These are phyloP conservation scores for Sphaerulina populicola DNA, from an alignment of 2,329 filamentous ascomycete species.

Conservation along the genomic window DNA sequence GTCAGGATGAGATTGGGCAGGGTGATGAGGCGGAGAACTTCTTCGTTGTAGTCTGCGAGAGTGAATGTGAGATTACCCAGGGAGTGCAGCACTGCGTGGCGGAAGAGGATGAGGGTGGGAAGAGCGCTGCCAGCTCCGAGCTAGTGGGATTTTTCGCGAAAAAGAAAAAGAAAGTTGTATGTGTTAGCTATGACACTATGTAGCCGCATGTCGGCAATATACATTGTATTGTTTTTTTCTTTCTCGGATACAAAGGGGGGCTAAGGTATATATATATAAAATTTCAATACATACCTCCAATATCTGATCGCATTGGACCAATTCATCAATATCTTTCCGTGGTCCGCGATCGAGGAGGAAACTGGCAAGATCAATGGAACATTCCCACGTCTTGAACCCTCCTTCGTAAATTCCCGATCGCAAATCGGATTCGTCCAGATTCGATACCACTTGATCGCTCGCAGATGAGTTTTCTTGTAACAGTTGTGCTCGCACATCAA, in stretches of 20 bases:
- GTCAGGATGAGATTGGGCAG: conserved; percentile 68
- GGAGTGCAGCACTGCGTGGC: conserved; percentile 48
- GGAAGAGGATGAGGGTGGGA: conserved; percentile 63
- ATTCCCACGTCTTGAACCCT: conserved; percentile 86
- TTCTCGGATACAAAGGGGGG: too few species aligned
- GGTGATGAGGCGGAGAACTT: conserved; percentile 69
- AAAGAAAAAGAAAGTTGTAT: too few species aligned
- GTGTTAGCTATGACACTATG: too few species aligned
- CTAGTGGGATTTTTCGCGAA: too few species aligned
- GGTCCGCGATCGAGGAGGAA: conserved; percentile 47
- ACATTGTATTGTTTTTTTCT: too few species aligned
- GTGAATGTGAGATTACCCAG: conserved; percentile 49
- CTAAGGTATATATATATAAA: too few species aligned
- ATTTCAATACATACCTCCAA: conserved; percentile 39
- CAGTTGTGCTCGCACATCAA: conserved; percentile 71
- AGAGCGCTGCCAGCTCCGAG: conserved; percentile 72
- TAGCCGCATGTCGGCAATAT: too few species aligned
- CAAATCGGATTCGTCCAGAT: conserved; percentile 62
- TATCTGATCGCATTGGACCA: conserved; percentile 43
- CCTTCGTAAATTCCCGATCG: conserved; percentile 77
- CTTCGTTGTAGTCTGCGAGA: conserved; percentile 71
- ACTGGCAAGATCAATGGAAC: conserved; percentile 69
- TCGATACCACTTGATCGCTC: conserved; percentile 46
- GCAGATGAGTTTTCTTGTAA: conserved; percentile 56
- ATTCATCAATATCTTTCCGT: conserved; percentile 43